Evolutionary conservation across 371 early-diverging fungal species (phyloP), one percentile per base, ranked within the genome.

Genomic region (Apophysomyces sp.): DNA sequence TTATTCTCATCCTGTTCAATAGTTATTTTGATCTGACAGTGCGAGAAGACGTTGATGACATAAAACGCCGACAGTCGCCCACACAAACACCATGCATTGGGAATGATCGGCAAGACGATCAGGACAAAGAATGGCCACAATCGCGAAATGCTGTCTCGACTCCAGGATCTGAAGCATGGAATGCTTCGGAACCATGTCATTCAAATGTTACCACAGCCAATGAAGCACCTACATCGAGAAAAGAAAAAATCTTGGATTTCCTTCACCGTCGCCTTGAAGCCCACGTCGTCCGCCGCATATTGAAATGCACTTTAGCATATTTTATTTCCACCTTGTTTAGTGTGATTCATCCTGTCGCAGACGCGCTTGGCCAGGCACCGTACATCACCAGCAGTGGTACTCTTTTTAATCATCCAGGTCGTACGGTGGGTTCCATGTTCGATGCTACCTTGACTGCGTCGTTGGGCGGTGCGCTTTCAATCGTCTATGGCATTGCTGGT

Each of bases 401-500:
- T 5, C 60, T 83, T 28, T 81, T 80, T 39, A 76, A 78, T 55
- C 84, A 83, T 54, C 84, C 84, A 1, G 73, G 81, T 1, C 67
- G 84, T 37, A 81, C 76, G 1, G 68, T 83, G 62, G 84, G 84
- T 2, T 72, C 81, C 26, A 77, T 78, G 36, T 63, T 81, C 9
- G 84, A 83, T 51, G 78, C 80, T 1, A 81, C 81, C 0, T 44
- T 78, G 2, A 80, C 79, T 4, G 72, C 77, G 16, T 57, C 74
- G 4, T 53, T 78, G 2, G 81, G 84, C 30, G 74, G 71, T 2
- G 53, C 73, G 7, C 32, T 71, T 26, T 80, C 77, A 15, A 61
- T 80, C 0, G 52, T 68, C 0, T 81, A 74, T 68, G 72, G 78
- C 21, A 29, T 77, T 21, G 73, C 74, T 9, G 76, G 77, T 11